Conservation (phyloP, 768 basidiomycete species). For the Tricholoma furcatifolium region DNA sequence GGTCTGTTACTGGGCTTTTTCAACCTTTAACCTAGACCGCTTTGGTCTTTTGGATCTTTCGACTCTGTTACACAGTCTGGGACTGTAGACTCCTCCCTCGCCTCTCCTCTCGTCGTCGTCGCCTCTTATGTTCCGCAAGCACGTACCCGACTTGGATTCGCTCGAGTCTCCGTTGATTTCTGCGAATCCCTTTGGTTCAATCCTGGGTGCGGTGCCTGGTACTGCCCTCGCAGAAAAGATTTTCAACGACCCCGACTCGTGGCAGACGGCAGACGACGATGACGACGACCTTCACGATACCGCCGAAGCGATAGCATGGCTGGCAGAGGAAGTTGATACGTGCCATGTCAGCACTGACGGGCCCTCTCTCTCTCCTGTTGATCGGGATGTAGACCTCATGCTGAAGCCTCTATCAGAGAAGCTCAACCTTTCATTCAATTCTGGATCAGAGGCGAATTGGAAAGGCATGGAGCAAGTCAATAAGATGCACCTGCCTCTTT, state of each 20-base stretch:
- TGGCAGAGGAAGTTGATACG: slow-evolving; percentile 33
- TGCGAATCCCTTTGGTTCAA: slow-evolving; percentile 26
- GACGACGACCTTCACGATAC: slow-evolving; percentile 25
- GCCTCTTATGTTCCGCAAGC: slow-evolving; percentile 28
- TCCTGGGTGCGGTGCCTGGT: slow-evolving; percentile 30
- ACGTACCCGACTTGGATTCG: slow-evolving; percentile 36
- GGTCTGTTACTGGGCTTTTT: background rate
- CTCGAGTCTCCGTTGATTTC: slow-evolving; percentile 38
- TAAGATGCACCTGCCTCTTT: slow-evolving; percentile 9
- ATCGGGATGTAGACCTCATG: slow-evolving; percentile 14
- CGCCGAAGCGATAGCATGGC: slow-evolving; percentile 28
- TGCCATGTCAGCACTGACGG: slow-evolving; percentile 8
- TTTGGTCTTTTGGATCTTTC: slow-evolving; percentile 1
- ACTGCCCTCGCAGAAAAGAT: slow-evolving; percentile 41
- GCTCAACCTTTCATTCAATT: slow-evolving; percentile 1
- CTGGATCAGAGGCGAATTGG: slow-evolving; percentile 6
- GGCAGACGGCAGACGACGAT: slow-evolving; percentile 32
- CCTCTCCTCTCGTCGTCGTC: slow-evolving; percentile 7
- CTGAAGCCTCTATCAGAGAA: slow-evolving; percentile 14
- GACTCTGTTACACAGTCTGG: slow-evolving; percentile 22
- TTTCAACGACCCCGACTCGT: slow-evolving; percentile 43
- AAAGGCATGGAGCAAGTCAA: slow-evolving; percentile 10
- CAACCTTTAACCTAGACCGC: slow-evolving; percentile 3
- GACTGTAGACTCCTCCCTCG: slow-evolving; percentile 22
- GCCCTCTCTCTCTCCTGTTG: slow-evolving; percentile 8